Base-by-base conservation (phyloP, 768 basidiomycete species). In the Mycena galopus region DNA sequence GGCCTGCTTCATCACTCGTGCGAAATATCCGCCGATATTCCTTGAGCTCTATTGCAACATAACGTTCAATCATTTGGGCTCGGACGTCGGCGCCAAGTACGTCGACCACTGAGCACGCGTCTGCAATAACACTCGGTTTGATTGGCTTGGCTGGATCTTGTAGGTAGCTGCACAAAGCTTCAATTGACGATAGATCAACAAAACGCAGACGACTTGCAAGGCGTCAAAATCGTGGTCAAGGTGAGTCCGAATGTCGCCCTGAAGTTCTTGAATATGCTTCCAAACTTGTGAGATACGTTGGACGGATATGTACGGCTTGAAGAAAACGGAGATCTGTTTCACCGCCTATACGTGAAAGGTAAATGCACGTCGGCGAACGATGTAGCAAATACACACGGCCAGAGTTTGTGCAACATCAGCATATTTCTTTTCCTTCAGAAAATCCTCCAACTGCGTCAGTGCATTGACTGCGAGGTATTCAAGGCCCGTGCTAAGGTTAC, bases 21-120 rank as follows among this genome's bases (percentile, higher is more conserved):
- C 94, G 91, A 84, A 99, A 99, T 79, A 99, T 97, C 25, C 96
- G 92, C 14, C 96, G 92, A 79, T 99, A 99, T 79, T 99, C 98
- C 79, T 96, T 95, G 29, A 99, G 87, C 76, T 98, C 95, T 19
- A 97, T 87, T 12, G 93, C 90, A 25, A 95, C 92, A 77, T 98
- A 98, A 62, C 96, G 92, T 63, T 97, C 95, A 16, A 99, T 87
- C 65, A 98, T 88, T 67, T 94, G 91, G 12, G 81, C 85, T 79
- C 94, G 92, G 69, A 95, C 92, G 70, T 99, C 97, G 7, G 86
- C 83, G 1, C 97, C 97, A 0, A 99, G 85, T 0, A 96, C 92
- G 78, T 99, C 97, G 7, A 96, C 90, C 2, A 95, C 95, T n/a
- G 89, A 82, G 78, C 96, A 97, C 0, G 95, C 97, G 67, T 97